Conservation (phyloP, 2,329 filamentous ascomycete species). For the Botrytis sinoallii region DNA sequence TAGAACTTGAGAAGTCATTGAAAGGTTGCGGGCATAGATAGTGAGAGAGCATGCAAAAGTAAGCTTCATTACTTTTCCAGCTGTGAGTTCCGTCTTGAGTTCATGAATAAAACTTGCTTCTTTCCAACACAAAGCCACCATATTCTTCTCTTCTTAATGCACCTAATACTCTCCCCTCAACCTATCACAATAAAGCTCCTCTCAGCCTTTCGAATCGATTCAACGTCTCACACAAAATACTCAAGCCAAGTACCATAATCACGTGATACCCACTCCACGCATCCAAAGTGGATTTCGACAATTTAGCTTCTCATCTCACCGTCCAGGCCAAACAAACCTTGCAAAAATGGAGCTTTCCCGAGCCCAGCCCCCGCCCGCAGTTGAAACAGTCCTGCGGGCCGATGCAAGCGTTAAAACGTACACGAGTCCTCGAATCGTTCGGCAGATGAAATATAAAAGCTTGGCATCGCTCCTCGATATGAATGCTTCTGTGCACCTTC, state of each 20-base stretch:
- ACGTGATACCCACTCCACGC: background rate
- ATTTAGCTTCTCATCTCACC: background rate
- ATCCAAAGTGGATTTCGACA: background rate
- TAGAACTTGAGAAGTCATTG: background rate
- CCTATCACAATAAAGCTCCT: background rate
- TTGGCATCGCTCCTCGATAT: background rate
- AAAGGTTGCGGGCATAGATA: background rate
- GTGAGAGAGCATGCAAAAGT: background rate
- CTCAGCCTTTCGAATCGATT: background rate
- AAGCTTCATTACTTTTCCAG: background rate
- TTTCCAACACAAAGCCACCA: background rate
- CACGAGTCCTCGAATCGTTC: background rate
- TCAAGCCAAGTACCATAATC: background rate
- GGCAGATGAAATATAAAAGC: background rate
- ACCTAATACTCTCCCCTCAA: background rate
- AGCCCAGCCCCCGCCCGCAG: background rate
- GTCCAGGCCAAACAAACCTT: background rate
- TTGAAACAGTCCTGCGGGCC: background rate
- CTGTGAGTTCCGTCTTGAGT: background rate
- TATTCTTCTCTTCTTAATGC: background rate
- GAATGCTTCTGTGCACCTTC: background rate
- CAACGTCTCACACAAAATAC: background rate
- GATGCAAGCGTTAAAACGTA: background rate
- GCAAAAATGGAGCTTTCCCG: background rate
- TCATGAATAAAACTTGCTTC: background rate